These are phyloP conservation scores for Bruguiera sexangula DNA, from an alignment of 345 rosid species.

Conservation along the genomic window DNA sequence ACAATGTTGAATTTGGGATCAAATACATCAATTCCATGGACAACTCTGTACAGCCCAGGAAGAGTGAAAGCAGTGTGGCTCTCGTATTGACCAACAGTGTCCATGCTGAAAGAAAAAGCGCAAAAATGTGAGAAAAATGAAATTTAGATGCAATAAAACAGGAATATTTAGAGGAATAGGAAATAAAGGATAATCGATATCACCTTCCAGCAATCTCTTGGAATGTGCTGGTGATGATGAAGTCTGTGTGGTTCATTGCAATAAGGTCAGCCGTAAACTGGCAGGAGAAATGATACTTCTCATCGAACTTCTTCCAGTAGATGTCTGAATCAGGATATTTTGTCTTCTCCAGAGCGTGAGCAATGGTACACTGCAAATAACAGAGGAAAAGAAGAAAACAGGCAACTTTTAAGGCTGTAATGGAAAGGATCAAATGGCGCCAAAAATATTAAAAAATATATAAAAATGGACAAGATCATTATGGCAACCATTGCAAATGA, in stretches of 20 bases:
- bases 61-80: constrained; percentile 90
- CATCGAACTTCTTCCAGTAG: constrained; percentile 88
- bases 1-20: constrained; percentile 94
- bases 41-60: constrained; percentile 88
- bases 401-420: background rate
- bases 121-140: background rate
- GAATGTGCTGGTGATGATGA: constrained; percentile 96
- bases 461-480: background rate
- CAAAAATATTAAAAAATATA: too few relatives aligned
- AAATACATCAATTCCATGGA: constrained; percentile 75
- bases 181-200: background rate
- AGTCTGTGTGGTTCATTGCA: constrained; percentile 96
- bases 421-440: background rate
- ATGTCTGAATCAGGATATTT: constrained; percentile 94
- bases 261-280: constrained; percentile 93
- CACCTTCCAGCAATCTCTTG: constrained; percentile 99
- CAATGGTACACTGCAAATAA: constrained; percentile 75
- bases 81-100: constrained; percentile 88
- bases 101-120: constrained; percentile 49
- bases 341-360: constrained; percentile 94
- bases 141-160: background rate
- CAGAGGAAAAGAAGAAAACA: background rate
- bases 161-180: background rate
- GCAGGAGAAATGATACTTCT: constrained; percentile 91
- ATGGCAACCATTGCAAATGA: background rate